phyloP scores from a whole-genome alignment of 2,329 filamentous ascomycete species.

The Hawksworthiomyces lignivorus region DNA sequence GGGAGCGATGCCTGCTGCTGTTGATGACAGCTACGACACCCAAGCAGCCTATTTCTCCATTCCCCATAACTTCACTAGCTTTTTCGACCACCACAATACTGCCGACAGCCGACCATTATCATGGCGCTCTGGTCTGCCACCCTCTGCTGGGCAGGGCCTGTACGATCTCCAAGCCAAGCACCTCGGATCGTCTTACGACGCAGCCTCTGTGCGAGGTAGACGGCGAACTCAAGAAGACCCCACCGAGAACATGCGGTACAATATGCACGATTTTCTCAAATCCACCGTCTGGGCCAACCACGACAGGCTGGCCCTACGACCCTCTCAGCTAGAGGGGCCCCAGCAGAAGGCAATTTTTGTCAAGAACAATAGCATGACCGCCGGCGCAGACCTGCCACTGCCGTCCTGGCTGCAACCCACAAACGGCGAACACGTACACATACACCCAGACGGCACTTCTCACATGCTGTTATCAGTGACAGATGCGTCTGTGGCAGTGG shows the following conservation, averaged over 20 bases:
- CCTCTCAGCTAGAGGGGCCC: constrained; percentile 24
- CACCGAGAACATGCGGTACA: constrained; percentile 6
- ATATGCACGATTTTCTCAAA: constrained; percentile 14
- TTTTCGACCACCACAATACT: too few relatives aligned
- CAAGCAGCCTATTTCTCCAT: too few relatives aligned
- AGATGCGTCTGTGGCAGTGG: constrained; percentile 29
- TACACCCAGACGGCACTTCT: constrained; percentile 31
- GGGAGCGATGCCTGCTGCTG: too few relatives aligned
- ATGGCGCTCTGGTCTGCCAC: too few relatives aligned
- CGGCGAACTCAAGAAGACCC: too few relatives aligned
- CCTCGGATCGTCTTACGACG: too few relatives aligned
- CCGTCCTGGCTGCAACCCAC: constrained; percentile 15
- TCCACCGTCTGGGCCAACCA: constrained; percentile 21
- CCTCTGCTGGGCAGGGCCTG: too few relatives aligned
- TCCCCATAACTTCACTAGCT: too few relatives aligned
- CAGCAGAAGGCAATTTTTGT: constrained; percentile 23
- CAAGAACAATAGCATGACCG: background rate
- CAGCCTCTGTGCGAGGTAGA: too few relatives aligned
- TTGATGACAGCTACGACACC: too few relatives aligned
- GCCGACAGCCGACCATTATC: too few relatives aligned
- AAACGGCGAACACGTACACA: constrained; percentile 29
- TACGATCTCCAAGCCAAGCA: too few relatives aligned
- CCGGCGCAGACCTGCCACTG: background rate
- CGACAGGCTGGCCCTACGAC: constrained; percentile 18
- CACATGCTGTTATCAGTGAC: constrained; percentile 30